These are phyloP conservation scores for Chlamydomonas incerta DNA, from an alignment of 139 green algal species.

Conservation along the genomic window DNA sequence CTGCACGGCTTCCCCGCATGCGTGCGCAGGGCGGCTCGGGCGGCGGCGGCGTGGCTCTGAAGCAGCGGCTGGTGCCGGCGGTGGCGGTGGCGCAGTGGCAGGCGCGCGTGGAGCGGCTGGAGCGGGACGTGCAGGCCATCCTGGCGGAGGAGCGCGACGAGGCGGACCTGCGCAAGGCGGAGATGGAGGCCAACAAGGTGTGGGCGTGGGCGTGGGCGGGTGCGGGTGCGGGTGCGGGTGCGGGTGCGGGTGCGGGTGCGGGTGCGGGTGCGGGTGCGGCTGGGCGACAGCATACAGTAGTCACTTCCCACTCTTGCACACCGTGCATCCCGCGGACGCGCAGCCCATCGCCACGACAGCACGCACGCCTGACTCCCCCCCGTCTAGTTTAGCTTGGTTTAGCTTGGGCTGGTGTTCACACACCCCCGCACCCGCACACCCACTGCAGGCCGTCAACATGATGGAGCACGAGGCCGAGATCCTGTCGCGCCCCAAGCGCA, in stretches of 20 bases:
- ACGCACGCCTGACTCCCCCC: too few species aligned
- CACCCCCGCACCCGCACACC: too few species aligned
- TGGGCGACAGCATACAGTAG: too few species aligned
- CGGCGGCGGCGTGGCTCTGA: constrained; percentile 60
- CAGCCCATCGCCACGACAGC: too few species aligned
- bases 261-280: too few species aligned
- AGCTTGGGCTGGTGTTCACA: neutral
- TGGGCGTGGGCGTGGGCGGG: too few species aligned
- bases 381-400: neutral
- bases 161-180: constrained; percentile 76
- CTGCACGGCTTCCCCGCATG: too few species aligned
- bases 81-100: constrained; percentile 72
- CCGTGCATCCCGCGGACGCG: too few species aligned
- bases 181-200: constrained; percentile 94
- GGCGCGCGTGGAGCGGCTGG: constrained; percentile 67
- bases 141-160: constrained; percentile 79
- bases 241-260: too few species aligned
- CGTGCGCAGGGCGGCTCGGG: neutral
- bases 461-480: constrained; percentile 96
- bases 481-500: constrained; percentile 82
- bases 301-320: too few species aligned
- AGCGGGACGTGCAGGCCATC: constrained; percentile 67
- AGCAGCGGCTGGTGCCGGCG: constrained; percentile 76
- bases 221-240: too few species aligned
- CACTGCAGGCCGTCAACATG: constrained; percentile 82